Percentiles rank a stretch among this genome's conserved stretches.
Conservation (phyloP, 192 early-diverging fungal species). For the Coemansia sp. region DNA sequence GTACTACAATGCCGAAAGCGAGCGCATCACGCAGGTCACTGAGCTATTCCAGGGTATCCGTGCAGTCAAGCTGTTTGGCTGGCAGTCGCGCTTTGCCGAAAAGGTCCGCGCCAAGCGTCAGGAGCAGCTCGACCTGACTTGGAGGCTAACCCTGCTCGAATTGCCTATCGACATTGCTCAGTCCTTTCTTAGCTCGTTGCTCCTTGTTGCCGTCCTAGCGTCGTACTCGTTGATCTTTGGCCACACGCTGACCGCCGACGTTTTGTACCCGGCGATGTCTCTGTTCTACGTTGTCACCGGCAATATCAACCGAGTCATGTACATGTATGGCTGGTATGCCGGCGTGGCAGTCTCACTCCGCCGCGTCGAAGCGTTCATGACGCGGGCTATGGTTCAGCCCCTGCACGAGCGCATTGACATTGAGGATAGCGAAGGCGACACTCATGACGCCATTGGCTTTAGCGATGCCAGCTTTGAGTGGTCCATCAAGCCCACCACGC, state of each 20-base stretch:
- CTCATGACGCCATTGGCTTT: conserved; percentile 31
- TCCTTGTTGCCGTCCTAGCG: conserved; percentile 59
- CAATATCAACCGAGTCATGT: conserved; percentile 54
- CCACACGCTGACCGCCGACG: conserved; percentile 58
- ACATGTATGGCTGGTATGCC: conserved; percentile 58
- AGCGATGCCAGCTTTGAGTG: conserved; percentile 49
- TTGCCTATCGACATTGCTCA: conserved; percentile 52
- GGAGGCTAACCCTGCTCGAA: not conserved
- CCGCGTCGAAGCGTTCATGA: conserved; percentile 77
- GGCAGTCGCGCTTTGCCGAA: conserved; percentile 70
- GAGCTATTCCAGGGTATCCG: conserved; percentile 83
- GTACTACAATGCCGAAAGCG: conserved; percentile 59
- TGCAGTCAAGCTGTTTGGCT: conserved; percentile 86
- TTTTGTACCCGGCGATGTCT: conserved; percentile 67
- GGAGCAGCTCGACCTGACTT: conserved; percentile 58
- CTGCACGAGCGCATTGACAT: conserved; percentile 45
- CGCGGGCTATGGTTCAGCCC: conserved; percentile 68
- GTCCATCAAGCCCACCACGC: conserved; percentile 4
- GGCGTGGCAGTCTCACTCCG: conserved; percentile 64
- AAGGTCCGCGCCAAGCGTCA: conserved; percentile 63
- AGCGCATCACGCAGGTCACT: conserved; percentile 71
- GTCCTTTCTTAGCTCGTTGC: conserved; percentile 48
- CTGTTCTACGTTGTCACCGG: conserved; percentile 62
- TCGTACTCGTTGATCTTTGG: conserved; percentile 63
- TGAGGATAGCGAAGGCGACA: not conserved